These are phyloP conservation scores for Piper longum DNA, from an alignment of 164 flowering plant species.

Conservation along the genomic window DNA sequence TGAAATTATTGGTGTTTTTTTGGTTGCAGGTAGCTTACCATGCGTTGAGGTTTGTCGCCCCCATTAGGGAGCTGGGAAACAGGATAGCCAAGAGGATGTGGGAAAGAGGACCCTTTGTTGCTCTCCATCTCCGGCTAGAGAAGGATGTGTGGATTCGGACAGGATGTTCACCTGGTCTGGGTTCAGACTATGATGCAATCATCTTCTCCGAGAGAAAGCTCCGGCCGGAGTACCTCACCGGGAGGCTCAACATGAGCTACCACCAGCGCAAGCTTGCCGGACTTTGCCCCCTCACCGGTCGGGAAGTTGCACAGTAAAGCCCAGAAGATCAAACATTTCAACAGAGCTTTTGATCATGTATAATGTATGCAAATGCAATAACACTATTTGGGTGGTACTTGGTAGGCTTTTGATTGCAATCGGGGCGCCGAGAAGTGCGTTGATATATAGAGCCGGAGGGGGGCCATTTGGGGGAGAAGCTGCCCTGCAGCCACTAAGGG, in stretches of 20 bases:
- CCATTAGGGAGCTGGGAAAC: constrained; percentile 62
- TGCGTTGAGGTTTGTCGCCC: constrained; percentile 74
- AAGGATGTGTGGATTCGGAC: constrained; percentile 99
- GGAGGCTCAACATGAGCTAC: constrained; percentile 74
- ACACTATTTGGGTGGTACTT: too few relatives aligned
- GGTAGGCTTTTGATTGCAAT: constrained; percentile 84
- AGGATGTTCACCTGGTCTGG: constrained; percentile 90
- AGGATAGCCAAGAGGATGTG: constrained; percentile 74
- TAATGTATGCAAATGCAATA: too few relatives aligned
- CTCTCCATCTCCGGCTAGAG: constrained; percentile 95
- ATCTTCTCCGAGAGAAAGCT: constrained; percentile 55
- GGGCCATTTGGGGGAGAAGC: constrained; percentile 76
- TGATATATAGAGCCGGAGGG: constrained; percentile 95
- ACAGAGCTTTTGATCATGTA: background rate
- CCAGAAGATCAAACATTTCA: background rate
- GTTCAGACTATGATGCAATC: constrained; percentile 57
- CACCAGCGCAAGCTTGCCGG: constrained; percentile 92
- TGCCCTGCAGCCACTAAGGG: constrained; percentile 54
- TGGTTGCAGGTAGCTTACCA: constrained; percentile 70
- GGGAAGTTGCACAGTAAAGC: constrained; percentile 66
- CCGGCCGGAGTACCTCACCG: constrained; percentile 81
- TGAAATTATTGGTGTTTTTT: background rate
- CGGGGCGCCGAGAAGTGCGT: constrained; percentile 71
- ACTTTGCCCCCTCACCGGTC: constrained; percentile 84
- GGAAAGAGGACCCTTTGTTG: constrained; percentile 78